Evolutionary conservation across 768 basidiomycete genomes (phyloP), one percentile per base, ranked within the genome.

Genomic region (Xerocomellus amylosporus): DNA sequence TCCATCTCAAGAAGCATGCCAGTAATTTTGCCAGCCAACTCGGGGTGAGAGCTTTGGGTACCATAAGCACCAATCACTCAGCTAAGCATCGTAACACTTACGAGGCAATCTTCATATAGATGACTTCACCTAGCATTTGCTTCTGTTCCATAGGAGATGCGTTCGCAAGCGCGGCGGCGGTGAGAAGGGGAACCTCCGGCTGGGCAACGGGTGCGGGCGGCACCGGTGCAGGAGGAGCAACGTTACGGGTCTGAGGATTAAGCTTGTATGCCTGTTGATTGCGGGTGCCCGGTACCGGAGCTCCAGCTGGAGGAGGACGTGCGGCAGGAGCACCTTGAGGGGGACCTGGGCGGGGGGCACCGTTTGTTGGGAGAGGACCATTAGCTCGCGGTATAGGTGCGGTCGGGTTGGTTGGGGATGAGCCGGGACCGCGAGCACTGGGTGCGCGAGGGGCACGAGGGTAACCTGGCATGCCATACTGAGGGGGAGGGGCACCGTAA

Each of bases 1-100:
- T 98, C 95, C 96, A 99, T 98, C 84, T 99, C 95, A 60, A 98
- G 84, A 67, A 98, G 79, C 95, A 98, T 98, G 52, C 93, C 95
- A 41, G 95, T 98, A 72, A 98, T 97, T 82, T 98, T 98, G 57
- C 97, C 97, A 60, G 97, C 94, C 68, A 97, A 78, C 20, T 96
- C 95, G 54, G 94, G 92, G 65, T 98, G 87, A 53, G 86, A 71
- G 22, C 87, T 92, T 68, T 44, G 55, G 51, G 22, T 52, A 49
- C 42, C 62, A 43, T 54, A 24, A 50, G 56, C 8, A 52, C 34
- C 43, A 43, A 19, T n/a, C 47, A 57, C 20, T 19, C 51, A 24
- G 39, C n/a, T 14, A 36, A 45, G 26, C 19, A 22, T 38, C 22
- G 22, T 28, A 3, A 33, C 36, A 68, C 90, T 71, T 76, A 93